Percentiles rank a stretch among this genome's conserved stretches.
These are phyloP conservation scores for Helotiales sp. DNA, from an alignment of 2,329 filamentous ascomycete genomes.

Conservation along the genomic window DNA sequence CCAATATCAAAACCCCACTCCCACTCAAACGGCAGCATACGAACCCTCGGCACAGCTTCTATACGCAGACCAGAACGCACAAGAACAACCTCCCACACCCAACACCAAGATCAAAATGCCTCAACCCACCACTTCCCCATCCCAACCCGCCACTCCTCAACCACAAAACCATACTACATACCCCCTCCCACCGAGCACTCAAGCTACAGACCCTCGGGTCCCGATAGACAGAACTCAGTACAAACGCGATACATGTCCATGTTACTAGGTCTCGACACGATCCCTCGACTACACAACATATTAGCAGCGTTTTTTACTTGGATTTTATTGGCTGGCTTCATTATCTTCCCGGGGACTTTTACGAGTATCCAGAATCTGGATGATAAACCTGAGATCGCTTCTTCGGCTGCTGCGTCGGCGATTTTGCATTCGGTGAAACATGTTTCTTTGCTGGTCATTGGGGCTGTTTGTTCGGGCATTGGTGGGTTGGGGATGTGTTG, in stretches of 20 bases:
- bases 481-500: conserved; percentile 29
- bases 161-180: conserved; percentile 4
- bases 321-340: conserved; percentile 32
- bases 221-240: conserved; percentile 21
- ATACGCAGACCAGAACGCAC: background rate
- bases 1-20: conserved; percentile 12
- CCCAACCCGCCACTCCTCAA: conserved; percentile 1
- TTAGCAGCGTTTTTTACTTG: conserved; percentile 32
- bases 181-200: background rate
- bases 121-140: background rate
- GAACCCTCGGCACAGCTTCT: conserved; percentile 7
- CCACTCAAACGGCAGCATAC: conserved; percentile 12
- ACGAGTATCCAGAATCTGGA: conserved; percentile 19
- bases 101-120: conserved; percentile 1
- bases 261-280: conserved; percentile 31
- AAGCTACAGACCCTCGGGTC: background rate
- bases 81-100: background rate
- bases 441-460: conserved; percentile 27
- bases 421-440: conserved; percentile 26
- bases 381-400: conserved; percentile 1
- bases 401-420: conserved; percentile 8
- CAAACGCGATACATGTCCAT: conserved; percentile 34
- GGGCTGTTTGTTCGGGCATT: conserved; percentile 23
- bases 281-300: conserved; percentile 33
- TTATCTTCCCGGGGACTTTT: conserved; percentile 34